phyloP scores from a whole-genome alignment of 768 basidiomycete genomes.

The Crucibulum laeve region DNA sequence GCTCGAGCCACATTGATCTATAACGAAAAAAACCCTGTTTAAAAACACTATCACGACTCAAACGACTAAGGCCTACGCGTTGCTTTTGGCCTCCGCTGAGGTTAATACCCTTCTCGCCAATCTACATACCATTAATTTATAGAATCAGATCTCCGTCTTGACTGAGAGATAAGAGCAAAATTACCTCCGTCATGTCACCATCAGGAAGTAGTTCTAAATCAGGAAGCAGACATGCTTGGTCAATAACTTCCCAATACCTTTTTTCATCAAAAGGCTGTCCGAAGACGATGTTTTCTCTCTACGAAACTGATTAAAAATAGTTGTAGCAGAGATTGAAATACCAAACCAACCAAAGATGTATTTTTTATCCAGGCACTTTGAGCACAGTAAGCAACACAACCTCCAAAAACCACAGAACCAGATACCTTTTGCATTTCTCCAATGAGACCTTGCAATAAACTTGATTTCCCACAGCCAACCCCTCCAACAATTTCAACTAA shows the following conservation, averaged over 20 bases:
- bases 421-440: constrained; percentile 61
- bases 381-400: constrained; percentile 63
- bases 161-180: constrained; percentile 7
- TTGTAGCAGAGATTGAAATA: neutral
- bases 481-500: too few species aligned
- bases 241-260: constrained; percentile 60
- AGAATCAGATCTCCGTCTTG: neutral
- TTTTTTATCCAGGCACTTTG: constrained; percentile 81
- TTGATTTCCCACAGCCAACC: constrained; percentile 69
- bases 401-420: constrained; percentile 57
- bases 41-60: neutral
- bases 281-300: constrained; percentile 68
- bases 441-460: constrained; percentile 56
- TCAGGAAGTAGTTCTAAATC: constrained; percentile 65
- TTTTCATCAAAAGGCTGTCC: constrained; percentile 61
- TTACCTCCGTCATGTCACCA: constrained; percentile 69
- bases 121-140: constrained; percentile 28
- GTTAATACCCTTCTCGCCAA: constrained; percentile 70
- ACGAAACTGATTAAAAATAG: neutral
- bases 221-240: constrained; percentile 52
- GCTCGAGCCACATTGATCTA: constrained; percentile 70
- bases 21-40: neutral
- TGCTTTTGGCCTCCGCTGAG: constrained; percentile 66
- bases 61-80: constrained; percentile 26
- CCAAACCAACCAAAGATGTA: constrained; percentile 45